Evolutionary conservation across 805 yeast genomes (phyloP), one percentile per base, ranked within the genome.

Genomic region (Priceomyces haplophilus): DNA sequence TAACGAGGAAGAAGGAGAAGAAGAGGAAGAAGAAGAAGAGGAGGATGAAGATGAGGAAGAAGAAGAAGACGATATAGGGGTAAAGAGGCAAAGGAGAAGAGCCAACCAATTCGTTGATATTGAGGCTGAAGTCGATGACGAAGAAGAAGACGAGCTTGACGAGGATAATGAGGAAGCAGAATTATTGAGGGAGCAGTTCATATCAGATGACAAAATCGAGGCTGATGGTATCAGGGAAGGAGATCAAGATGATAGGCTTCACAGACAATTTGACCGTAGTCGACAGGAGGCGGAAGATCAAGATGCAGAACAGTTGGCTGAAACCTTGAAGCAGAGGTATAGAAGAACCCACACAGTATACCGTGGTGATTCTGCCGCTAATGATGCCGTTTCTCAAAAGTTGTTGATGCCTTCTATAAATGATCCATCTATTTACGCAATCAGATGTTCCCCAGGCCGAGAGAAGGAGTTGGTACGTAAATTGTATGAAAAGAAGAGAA

Each of bases 91-190:
- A 45, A 75, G 70, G 48, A 69, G 75, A 58, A 67, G 78, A 56
- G 76, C 75, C 71, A 91, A 91, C 64, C 90, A 85, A 73, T 93
- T 89, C 64, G 76, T 93, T 67, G 99, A 93, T 86, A 95, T 93
- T 42, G 98, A 93, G 73, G 99, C 48, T 46, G 98, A 91, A 64
- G 99, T 93, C 44, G 96, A 91, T 63, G 98, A 91, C 47, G 98
- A 93, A 52, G 98, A 93, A 42, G 98, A 91, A 51, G 95, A 85
- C 34, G 80, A 82, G 23, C 91, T 88, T 48, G 98, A 90, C 47
- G 76, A 70, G 45, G 98, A 89, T 37, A 98, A 91, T 49, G 98
- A 85, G 52, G 87, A 82, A 52, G 90, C 95, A n/a, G 97, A 86
- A 49, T 68, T 87, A 23, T 79, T 85, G 35, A 80, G 88, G 55